phyloP scores from a whole-genome alignment of 768 basidiomycete species.

The Termitomyces sp. region DNA sequence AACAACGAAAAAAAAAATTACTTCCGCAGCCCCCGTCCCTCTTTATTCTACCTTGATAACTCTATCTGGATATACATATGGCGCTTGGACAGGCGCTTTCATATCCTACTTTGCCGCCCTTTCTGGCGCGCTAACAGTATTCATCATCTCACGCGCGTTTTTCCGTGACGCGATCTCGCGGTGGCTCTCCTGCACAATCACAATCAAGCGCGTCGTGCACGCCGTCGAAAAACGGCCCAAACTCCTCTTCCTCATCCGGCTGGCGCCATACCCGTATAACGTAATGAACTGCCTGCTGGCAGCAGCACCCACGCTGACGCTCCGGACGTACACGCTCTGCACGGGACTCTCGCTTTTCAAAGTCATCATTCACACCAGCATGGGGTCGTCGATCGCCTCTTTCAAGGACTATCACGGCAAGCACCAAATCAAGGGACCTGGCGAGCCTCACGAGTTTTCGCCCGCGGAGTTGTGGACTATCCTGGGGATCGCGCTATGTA shows the following conservation, averaged over 20 bases:
- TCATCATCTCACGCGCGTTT: constrained; percentile 69
- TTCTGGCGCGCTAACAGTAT: constrained; percentile 78
- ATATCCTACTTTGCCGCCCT: constrained; percentile 87
- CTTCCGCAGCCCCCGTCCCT: constrained; percentile 69
- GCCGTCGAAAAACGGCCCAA: constrained; percentile 86
- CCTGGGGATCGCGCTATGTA: constrained; percentile 61
- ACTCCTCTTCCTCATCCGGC: constrained; percentile 84
- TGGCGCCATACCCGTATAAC: constrained; percentile 91
- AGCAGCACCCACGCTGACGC: constrained; percentile 74
- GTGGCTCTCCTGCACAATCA: constrained; percentile 65
- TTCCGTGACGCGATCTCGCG: constrained; percentile 65
- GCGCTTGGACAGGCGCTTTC: constrained; percentile 75
- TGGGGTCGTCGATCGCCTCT: constrained; percentile 83
- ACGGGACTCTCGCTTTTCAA: constrained; percentile 86
- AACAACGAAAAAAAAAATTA: not conserved
- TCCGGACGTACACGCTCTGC: constrained; percentile 73
- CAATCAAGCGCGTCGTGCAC: constrained; percentile 74
- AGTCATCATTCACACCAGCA: constrained; percentile 83
- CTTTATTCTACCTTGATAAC: constrained; percentile 92
- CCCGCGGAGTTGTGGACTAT: constrained; percentile 60
- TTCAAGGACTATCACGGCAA: constrained; percentile 60
- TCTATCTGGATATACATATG: constrained; percentile 88
- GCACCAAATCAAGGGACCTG: constrained; percentile 21
- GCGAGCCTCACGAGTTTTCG: constrained; percentile 40
- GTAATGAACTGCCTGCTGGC: constrained; percentile 94